Conservation (phyloP, 257 asterid genomes). For the Schizonepeta tenuifolia region DNA sequence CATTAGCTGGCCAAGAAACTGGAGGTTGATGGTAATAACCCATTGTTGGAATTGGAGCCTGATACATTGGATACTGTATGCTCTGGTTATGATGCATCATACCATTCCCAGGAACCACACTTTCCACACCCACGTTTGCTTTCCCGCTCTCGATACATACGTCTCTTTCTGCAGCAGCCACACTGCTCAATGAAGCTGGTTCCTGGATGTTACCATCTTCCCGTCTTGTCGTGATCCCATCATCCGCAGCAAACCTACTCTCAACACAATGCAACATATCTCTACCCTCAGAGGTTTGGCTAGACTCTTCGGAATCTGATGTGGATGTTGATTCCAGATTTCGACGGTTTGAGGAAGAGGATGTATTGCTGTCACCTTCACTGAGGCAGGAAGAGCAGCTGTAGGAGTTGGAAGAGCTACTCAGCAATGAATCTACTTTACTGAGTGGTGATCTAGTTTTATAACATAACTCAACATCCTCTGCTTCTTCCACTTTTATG, state of each 20-base stretch:
- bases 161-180: conserved; percentile 43
- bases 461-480: conserved; percentile 43
- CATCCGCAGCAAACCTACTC: conserved; percentile 43
- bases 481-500: conserved; percentile 49
- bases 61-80: conserved; percentile 68
- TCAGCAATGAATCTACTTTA: conserved; percentile 43
- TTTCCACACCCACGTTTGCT: conserved; percentile 41
- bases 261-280: conserved; percentile 48
- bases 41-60: conserved; percentile 67
- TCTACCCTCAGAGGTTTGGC: conserved; percentile 69
- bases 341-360: conserved; percentile 57
- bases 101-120: conserved; percentile 54
- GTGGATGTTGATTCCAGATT: conserved; percentile 71
- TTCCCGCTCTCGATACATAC: conserved; percentile 46
- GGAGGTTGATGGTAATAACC: conserved; percentile 80
- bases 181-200: conserved; percentile 37
- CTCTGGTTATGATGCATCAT: conserved; percentile 56
- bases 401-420: conserved; percentile 72
- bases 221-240: conserved; percentile 32
- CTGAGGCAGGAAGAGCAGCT: conserved; percentile 82
- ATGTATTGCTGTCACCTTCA: conserved; percentile 80
- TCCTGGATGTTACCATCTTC: conserved; percentile 40
- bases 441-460: conserved; percentile 34
- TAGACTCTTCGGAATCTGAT: conserved; percentile 83
- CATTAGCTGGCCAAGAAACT: conserved; percentile 71